These are phyloP conservation scores for Odonthalia washingtoniensis DNA, from an alignment of 31 red algal genomes.

Conservation along the genomic window DNA sequence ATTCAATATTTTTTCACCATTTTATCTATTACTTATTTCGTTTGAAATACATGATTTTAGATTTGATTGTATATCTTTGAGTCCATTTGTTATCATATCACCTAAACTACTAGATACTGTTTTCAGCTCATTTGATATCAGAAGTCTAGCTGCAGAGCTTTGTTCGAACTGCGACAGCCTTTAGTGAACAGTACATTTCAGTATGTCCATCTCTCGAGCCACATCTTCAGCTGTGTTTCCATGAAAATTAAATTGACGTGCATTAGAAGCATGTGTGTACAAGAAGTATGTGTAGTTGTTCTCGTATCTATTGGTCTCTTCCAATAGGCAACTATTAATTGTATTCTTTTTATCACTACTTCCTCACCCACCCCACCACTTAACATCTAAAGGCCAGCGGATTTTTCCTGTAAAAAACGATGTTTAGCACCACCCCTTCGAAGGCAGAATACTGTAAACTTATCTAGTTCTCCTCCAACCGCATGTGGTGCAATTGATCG, in stretches of 20 bases:
- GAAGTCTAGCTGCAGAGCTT: neutral
- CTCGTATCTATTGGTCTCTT: neutral
- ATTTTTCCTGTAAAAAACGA: constrained; percentile 21
- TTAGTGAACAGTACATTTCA: no score
- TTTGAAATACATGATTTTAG: neutral
- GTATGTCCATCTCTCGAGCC: neutral
- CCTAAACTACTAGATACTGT: no score
- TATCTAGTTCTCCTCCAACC: neutral
- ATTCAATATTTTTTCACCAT: neutral
- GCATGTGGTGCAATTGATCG: neutral
- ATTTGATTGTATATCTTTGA: no score
- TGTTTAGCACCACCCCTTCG: neutral
- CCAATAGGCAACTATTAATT: neutral
- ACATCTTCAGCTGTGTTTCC: neutral
- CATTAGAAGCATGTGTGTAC: neutral
- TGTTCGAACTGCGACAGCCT: neutral
- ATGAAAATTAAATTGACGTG: neutral
- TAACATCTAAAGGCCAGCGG: constrained; percentile 6
- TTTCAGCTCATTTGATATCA: neutral
- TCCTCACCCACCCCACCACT: neutral
- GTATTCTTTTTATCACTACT: neutral
- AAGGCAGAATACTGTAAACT: neutral
- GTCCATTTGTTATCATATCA: no score
- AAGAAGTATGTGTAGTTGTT: constrained; percentile 4
- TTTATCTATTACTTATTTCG: neutral